Base-by-base conservation (phyloP, 306 rosid genomes). In the Lathyrus oleraceus region DNA sequence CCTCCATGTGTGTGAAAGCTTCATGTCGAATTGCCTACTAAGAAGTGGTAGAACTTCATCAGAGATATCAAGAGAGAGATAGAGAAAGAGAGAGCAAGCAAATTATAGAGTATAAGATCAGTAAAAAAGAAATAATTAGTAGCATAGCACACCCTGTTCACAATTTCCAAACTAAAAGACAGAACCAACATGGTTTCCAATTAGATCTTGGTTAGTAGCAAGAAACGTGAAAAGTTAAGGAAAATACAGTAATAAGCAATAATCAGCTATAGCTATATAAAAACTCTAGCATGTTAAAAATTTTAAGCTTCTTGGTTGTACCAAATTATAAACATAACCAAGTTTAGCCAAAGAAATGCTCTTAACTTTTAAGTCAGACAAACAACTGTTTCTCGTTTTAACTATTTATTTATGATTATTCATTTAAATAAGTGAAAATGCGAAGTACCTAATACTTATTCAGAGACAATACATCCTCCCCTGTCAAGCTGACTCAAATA, bases 11-110 rank as follows among this genome's bases (percentile, higher is more conserved):
- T n/a, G 99, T 95, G 85, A 91, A 95, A 77, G 99, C 97, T 89
- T 95, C 99, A 79, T 95, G 99, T 40, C 99, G 96, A 75, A 95
- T 95, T 56, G 99, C 99, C 99, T 95, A 95, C 88, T 85, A 94
- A 83, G 60, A 72, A 72, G 88, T 47, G 81, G 82, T 75, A 74
- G 67, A 85, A 78, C 81, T 85, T 77, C 49, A 81, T 86, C 72
- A 89, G 69, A 56, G 79, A 71, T 54, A 72, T 76, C 74, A 71
- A 19, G 19, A 27, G 10, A 28, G 43, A 49, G 1, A 32, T 1
- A 35, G 67, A 19, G 19, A 27, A 8, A 28, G 51, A 49, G 7
- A 35, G 39, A 35, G 39, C 7, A 19, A 32, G 25, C 12, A 36
- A 51, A 45, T 27, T 38, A 62, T 16, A 42, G 20, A 76, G 19